These are phyloP conservation scores for Asclepias syriaca DNA, from an alignment of 257 asterid genomes.

Conservation along the genomic window DNA sequence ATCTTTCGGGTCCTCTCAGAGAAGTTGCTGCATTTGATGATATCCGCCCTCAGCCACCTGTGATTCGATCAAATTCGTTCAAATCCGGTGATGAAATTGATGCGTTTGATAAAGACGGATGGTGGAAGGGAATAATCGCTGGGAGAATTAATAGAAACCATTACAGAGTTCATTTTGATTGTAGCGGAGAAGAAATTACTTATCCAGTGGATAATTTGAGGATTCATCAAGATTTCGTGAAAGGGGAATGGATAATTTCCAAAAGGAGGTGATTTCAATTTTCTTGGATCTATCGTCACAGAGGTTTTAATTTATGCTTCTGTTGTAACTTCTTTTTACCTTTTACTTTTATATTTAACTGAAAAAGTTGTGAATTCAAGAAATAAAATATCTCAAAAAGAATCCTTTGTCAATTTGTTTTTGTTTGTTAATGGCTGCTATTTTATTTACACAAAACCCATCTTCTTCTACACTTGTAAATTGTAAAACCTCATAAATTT, in stretches of 20 bases:
- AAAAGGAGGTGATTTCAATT: not conserved
- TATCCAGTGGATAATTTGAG: constrained; percentile 19
- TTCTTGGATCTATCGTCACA: no score
- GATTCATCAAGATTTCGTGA: constrained; percentile 33
- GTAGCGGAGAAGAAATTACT: constrained; percentile 18
- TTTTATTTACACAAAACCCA: not conserved
- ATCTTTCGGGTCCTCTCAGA: constrained; percentile 21
- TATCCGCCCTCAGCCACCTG: constrained; percentile 29
- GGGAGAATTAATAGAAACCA: not conserved
- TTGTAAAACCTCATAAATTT: not conserved
- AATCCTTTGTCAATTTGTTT: not conserved
- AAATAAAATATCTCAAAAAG: no score
- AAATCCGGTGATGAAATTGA: constrained; percentile 11
- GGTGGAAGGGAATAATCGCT: constrained; percentile 28
- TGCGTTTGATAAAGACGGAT: constrained; percentile 29
- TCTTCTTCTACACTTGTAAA: no score
- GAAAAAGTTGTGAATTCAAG: no score
- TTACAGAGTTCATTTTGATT: constrained; percentile 24
- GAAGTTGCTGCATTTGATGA: constrained; percentile 20
- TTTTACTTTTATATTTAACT: no score
- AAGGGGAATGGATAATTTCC: constrained; percentile 22
- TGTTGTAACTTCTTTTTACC: no score
- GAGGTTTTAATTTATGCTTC: no score
- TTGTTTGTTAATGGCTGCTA: not conserved
- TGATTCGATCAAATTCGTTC: not conserved